Base-by-base conservation (phyloP, 257 asterid genomes). In the Fraxinus anomala region DNA sequence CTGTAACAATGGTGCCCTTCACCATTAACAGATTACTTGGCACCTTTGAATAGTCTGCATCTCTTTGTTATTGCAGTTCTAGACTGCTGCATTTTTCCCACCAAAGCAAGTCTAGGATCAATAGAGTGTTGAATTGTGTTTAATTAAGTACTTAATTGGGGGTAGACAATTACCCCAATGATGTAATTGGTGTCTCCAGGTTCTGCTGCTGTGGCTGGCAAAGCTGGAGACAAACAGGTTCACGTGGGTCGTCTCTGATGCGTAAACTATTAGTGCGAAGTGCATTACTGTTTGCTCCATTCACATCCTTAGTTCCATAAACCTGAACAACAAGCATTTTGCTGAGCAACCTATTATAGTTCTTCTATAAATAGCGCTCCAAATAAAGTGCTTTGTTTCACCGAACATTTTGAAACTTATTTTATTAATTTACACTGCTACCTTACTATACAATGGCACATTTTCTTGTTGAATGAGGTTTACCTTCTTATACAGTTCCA, bases 151-250 rank as follows among this genome's bases (percentile, higher is more conserved):
- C 49, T 2, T 40, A 63, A 51, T 28, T 2, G 5, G 63, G 67
- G 68, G 75, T 73, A 54, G 63, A 77, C 63, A 74, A 33, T 87
- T 88, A 90, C 93, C 92, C 91, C 71, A 82, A 65, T 73, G 86
- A 87, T 14, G 84, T 75, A 68, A 85, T 82, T 67, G 83, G 87
- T 9, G 73, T 61, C 74, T 85, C 88, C 3, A 78, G 77, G 79
- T 80, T 87, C 63, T 83, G 76, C 82, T 91, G 90, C 75, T 87
- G 91, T 80, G 97, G 97, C 80, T 88, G 93, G 89, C 89, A 85
- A 85, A 91, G 97, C 88, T 91, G 95, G 82, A 91, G 95, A 84
- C 86, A 85, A 39, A 88, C 86, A 65, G 87, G 82, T 56, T 77
- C 90, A 74, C 83, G 80, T 34, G 87, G 86, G 79, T 86, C 89